Base-by-base conservation (phyloP, 2,329 filamentous ascomycete species). In the Botrytis deweyae region DNA sequence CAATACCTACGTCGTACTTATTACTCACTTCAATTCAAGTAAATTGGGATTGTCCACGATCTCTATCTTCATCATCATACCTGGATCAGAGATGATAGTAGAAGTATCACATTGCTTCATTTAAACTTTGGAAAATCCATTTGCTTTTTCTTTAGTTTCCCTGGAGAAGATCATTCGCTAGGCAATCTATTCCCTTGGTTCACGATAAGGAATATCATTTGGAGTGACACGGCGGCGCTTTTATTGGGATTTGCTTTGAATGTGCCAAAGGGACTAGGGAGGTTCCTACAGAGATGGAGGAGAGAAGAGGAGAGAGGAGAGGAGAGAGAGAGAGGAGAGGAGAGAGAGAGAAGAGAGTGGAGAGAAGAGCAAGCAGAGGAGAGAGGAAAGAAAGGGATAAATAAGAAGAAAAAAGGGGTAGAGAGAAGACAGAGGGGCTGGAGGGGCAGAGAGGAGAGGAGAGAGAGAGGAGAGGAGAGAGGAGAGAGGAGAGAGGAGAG, bases 111-210 rank as follows among this genome's bases (percentile, higher is more conserved):
- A 33, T 65, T 46, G 12, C n/a, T 33, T 65, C 16, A 65, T 65
- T 65, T 46, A 33, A 65, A 38, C 36, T 44, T 22, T 40, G 10
- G 38, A 65, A 46, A 65, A 65, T 33, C n/a, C 62, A 22, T 33
- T 65, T 65, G 40, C 62, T 46, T 64, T 44, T 64, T 20, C 16
- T 64, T 10, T 64, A n/a, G 25, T 64, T 44, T 44, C 38, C 38
- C 62, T 29, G 62, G 14, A 42, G 62, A 64, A 64, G 62, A 64
- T 64, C 62, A 64, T 29, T 64, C 25, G 38, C 62, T 64, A 44
- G 36, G 22, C 9, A 63, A 22, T 46, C 44, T 46, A 40, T 25
- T 29, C 29, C n/a, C 52, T 29, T 55, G 49, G 12, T 55, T 18
- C 52, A 44, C 38, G 62, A 64, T 64, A 64, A 44, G 62, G n/a